Evolutionary conservation across 148 eudicot species (phyloP).

Genomic region (Polygonum maritimum): DNA sequence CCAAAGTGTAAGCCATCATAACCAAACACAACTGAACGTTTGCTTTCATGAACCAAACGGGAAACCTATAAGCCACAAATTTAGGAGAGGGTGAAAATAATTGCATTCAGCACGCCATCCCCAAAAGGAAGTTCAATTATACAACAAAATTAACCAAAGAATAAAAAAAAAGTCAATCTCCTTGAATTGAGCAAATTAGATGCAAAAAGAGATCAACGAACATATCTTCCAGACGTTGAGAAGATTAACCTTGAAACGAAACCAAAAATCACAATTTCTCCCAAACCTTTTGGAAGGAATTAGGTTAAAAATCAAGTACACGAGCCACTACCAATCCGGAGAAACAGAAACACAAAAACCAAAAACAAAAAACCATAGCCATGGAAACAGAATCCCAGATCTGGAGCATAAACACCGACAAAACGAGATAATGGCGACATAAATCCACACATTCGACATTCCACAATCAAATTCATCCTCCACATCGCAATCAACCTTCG

Average conservation of each 20-base stretch:
- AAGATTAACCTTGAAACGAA: neutral
- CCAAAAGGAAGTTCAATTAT: neutral
- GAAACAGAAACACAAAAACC: neutral
- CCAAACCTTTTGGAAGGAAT: neutral
- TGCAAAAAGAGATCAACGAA: neutral
- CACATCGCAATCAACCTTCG: neutral
- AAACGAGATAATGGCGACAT: neutral
- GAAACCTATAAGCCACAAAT: neutral
- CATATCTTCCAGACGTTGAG: neutral
- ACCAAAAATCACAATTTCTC: neutral
- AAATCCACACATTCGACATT: neutral
- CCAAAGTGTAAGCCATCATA: neutral
- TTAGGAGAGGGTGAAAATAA: neutral
- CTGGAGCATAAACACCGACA: neutral
- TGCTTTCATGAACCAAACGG: neutral
- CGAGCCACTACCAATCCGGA: neutral
- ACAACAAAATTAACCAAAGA: neutral
- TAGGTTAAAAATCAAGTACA: neutral
- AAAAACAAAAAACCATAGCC: neutral
- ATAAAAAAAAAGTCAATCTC: neutral
- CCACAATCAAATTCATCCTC: neutral
- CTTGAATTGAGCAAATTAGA: neutral
- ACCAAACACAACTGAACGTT: neutral
- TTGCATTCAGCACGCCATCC: neutral
- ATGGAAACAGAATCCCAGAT: neutral